phyloP scores from a whole-genome alignment of 208 protist species.

The Trypanosoma brucei region DNA sequence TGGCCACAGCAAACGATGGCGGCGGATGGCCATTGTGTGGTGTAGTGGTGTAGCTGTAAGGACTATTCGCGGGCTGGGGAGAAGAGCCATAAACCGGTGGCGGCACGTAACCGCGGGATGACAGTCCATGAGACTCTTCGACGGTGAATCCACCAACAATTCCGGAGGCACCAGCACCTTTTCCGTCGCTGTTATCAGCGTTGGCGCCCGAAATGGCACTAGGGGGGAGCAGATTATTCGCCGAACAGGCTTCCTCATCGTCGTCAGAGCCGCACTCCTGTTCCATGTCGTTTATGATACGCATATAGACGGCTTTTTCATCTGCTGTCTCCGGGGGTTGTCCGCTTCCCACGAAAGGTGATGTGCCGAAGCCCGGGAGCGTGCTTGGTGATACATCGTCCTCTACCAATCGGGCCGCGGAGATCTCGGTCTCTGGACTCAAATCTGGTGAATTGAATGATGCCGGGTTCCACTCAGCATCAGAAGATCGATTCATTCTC shows the following conservation, averaged over 20 bases:
- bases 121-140: conserved; percentile 29
- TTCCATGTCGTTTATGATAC: conserved; percentile 1
- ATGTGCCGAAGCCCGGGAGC: conserved; percentile 14
- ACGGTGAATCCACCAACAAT: conserved; percentile 38
- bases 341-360: not conserved
- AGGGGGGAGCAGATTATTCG: not conserved
- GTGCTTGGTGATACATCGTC: not conserved
- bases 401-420: not conserved
- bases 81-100: conserved; percentile 21
- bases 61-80: conserved; percentile 21
- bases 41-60: conserved; percentile 21
- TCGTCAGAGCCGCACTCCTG: conserved; percentile 13
- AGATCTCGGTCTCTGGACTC: too few species aligned
- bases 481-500: too few species aligned
- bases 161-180: not conserved
- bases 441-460: too few species aligned
- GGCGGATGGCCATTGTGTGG: conserved; percentile 28
- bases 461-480: too few species aligned
- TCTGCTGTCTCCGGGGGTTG: not conserved
- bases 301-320: not conserved
- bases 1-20: conserved; percentile 69
- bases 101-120: conserved; percentile 18
- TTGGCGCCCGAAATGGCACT: not conserved
- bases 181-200: not conserved
- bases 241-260: conserved; percentile 21